A percentile compares a stretch with the other conserved stretches of the same genome.
These are phyloP conservation scores for Backusella parvicylindrica DNA, from an alignment of 192 early-diverging fungal species.

Conservation along the genomic window DNA sequence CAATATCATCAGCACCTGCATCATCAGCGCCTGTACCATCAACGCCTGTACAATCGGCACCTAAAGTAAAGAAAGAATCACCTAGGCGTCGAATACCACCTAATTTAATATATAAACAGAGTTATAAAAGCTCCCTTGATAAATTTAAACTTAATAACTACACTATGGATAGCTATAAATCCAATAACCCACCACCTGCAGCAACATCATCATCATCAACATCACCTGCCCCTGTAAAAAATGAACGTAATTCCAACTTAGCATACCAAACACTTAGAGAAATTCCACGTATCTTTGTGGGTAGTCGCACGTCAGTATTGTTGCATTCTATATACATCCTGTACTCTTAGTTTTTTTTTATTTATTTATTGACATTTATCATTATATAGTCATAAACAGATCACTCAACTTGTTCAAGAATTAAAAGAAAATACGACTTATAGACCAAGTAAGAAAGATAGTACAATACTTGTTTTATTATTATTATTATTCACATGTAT, in stretches of 20 bases:
- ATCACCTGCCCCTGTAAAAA: too few species aligned
- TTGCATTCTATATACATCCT: not conserved
- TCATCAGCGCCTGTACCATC: not conserved
- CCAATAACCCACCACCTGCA: too few species aligned
- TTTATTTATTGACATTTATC: not conserved
- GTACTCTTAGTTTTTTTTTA: not conserved
- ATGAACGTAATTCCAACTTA: not conserved
- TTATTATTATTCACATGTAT: not conserved
- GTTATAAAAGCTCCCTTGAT: not conserved
- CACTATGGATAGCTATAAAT: not conserved
- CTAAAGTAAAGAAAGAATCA: not conserved
- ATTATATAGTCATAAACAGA: slow-evolving; percentile 46
- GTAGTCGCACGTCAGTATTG: slow-evolving; percentile 39
- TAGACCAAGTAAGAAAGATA: slow-evolving; percentile 29
- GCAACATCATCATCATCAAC: too few species aligned
- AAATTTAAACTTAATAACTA: not conserved
- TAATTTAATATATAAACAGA: not conserved
- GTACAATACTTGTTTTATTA: not conserved
- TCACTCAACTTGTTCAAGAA: slow-evolving; percentile 52
- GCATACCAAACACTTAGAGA: not conserved
- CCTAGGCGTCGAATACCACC: not conserved
- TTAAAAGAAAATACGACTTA: slow-evolving; percentile 53
- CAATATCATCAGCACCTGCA: not conserved
- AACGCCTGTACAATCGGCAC: not conserved
- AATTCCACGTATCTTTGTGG: slow-evolving; percentile 12